Conservation (phyloP, 257 asterid genomes). For the Nicotiana attenuata region DNA sequence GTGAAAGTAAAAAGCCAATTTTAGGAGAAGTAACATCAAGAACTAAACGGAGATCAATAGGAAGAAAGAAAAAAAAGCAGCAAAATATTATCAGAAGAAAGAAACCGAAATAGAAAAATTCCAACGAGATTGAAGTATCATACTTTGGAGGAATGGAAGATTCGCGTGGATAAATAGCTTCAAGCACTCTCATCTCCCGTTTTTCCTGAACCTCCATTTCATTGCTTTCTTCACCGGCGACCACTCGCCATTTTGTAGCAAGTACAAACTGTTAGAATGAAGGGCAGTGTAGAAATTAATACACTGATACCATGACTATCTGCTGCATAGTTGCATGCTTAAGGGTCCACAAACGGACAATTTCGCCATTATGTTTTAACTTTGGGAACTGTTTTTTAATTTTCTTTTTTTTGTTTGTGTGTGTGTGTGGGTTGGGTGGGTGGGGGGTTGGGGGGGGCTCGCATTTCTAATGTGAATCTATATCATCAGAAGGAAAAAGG, state of each 20-base stretch:
- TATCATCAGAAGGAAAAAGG: neutral
- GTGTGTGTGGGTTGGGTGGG: too few species aligned
- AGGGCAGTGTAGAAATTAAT: neutral
- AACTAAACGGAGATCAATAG: neutral
- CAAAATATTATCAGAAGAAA: neutral
- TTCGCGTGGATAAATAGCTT: constrained; percentile 92
- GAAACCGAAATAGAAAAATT: neutral
- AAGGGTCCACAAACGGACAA: neutral
- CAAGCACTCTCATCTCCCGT: constrained; percentile 75
- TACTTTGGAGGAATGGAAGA: constrained; percentile 90
- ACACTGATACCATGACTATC: neutral
- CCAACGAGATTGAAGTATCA: constrained; percentile 12
- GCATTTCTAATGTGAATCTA: too few species aligned
- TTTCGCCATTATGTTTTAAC: neutral
- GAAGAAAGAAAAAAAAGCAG: neutral
- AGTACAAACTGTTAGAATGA: constrained; percentile 45
- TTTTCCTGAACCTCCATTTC: constrained; percentile 54
- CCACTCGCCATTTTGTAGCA: constrained; percentile 55
- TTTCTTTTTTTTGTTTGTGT: too few species aligned
- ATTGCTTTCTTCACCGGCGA: constrained; percentile 81
- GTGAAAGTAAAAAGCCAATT: neutral
- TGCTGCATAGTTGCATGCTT: neutral
- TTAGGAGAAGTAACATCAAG: neutral
- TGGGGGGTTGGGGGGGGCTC: too few species aligned
- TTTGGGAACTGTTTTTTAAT: neutral